Conservation (phyloP, 768 basidiomycete genomes). For the Boletus vinaceobasis region DNA sequence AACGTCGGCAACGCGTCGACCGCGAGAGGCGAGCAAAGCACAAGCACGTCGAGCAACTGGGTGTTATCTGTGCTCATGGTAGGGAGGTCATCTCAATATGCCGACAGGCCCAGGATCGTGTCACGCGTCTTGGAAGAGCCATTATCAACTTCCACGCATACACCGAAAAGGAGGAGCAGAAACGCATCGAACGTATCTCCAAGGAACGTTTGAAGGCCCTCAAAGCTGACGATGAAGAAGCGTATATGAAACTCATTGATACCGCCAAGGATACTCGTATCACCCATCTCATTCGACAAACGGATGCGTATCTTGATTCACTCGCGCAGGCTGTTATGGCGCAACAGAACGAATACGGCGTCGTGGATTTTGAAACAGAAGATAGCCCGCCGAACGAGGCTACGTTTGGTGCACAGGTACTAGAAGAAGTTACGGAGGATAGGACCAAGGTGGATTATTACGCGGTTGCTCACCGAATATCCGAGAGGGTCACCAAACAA, state of each 20-base stretch:
- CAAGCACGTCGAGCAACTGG: conserved; percentile 93
- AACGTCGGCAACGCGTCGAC: conserved; percentile 87
- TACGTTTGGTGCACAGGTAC: conserved; percentile 83
- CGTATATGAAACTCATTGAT: conserved; percentile 98
- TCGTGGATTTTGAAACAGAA: conserved; percentile 52
- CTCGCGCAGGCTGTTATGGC: conserved; percentile 90
- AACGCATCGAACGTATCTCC: conserved; percentile 89
- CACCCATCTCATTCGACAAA: conserved; percentile 92
- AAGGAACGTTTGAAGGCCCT: conserved; percentile 98
- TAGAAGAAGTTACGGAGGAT: conserved; percentile 54
- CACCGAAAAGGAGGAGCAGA: conserved; percentile 98
- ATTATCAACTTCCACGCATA: conserved; percentile 81
- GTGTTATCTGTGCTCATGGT: conserved; percentile 81
- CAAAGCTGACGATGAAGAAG: conserved; percentile 97
- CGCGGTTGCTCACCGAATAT: conserved; percentile 88
- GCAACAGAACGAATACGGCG: conserved; percentile 76
- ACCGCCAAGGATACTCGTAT: conserved; percentile 99
- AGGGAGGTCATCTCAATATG: conserved; percentile 68
- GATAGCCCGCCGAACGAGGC: conserved; percentile 79
- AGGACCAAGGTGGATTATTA: conserved; percentile 92
- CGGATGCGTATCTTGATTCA: conserved; percentile 91
- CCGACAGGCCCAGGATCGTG: conserved; percentile 61
- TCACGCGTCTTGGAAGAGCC: conserved; percentile 62
- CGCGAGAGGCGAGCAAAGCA: conserved; percentile 93
- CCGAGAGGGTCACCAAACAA: conserved; percentile 78